Evolutionary conservation across 768 basidiomycete species (phyloP).

Genomic region (Suillus alpinus): DNA sequence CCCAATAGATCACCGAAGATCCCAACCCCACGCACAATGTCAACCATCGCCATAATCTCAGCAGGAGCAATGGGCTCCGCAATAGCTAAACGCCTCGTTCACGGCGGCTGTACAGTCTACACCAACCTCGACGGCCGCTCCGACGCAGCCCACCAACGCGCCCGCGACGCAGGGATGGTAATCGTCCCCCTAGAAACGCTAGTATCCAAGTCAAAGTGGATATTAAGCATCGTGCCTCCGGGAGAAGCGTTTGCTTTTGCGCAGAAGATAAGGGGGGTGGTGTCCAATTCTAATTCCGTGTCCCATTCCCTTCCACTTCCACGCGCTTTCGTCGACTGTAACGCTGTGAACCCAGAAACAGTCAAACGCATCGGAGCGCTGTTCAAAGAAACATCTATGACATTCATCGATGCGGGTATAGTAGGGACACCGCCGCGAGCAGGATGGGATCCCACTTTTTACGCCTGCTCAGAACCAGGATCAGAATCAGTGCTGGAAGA

Average conservation of each 20-base stretch:
- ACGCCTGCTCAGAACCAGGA: conserved; percentile 38
- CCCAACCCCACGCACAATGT: conserved; percentile 3
- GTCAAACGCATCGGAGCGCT: conserved; percentile 42
- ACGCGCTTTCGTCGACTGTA: conserved; percentile 49
- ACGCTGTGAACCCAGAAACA: conserved; percentile 52
- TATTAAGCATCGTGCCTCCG: conserved; percentile 56
- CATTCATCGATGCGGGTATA: conserved; percentile 52
- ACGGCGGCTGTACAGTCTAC: conserved; percentile 46
- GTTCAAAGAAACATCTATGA: conserved; percentile 32
- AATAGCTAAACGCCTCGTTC: conserved; percentile 42
- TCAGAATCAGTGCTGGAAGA: conserved; percentile 28
- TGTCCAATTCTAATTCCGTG: not conserved
- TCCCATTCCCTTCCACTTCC: not conserved
- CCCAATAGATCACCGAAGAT: not conserved
- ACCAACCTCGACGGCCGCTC: conserved; percentile 53
- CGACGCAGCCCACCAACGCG: conserved; percentile 42
- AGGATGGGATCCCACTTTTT: conserved; percentile 49
- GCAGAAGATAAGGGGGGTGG: conserved; percentile 13
- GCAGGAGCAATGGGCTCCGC: conserved; percentile 60
- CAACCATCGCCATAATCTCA: conserved; percentile 44
- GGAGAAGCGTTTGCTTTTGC: conserved; percentile 44
- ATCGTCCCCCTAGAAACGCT: conserved; percentile 35
- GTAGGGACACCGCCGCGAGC: conserved; percentile 51
- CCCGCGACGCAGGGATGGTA: conserved; percentile 47
- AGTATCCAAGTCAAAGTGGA: conserved; percentile 31